Base-by-base conservation (phyloP, 129 eudicot genomes). In the Gnaphalium uliginosum region DNA sequence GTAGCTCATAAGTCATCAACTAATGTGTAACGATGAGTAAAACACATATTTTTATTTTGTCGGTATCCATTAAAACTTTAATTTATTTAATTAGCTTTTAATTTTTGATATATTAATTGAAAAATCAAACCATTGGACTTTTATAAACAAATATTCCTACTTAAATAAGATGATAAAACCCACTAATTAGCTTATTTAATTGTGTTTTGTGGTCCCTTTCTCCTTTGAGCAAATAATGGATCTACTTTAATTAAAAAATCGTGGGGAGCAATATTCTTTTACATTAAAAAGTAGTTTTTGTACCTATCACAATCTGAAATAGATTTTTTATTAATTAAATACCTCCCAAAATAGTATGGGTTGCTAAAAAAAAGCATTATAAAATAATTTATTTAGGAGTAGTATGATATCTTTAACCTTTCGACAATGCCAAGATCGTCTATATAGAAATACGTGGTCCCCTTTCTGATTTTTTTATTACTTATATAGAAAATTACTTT, bases 161-260 rank as follows among this genome's bases (percentile, higher is more conserved):
- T 21, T 33, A 53, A 68, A 23, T 19, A 53, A 37, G n/a, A 10
- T 26, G 1, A 5, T 1, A 66, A 67, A 56, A 13, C 67, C 43
- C 50, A 35, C 46, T 54, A 29, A 29, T 29, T 54, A 30, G 10
- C 18, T 67, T 68, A 35, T 54, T 13, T 0, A 43, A 43, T 43
- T 43, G 18, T 4, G 51, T 14, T 43, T 43, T 43, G 51, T 59
- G 81, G 81, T 77, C 76, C 76, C 64, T 77, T 77, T 61, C 71
- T 68, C 68, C 76, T 69, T 69, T 77, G 76, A 77, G 81, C 75
- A 77, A 77, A 77, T 59, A 70, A 69, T 77, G 81, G 81, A 77
- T 77, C 81, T 39, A 69, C 70, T 77, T 59, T 77, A 14, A 41
- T 68, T 58, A 41, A 77, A 66, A 71, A 77, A 77, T 54, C 75